Evolutionary conservation across 2,329 filamentous ascomycete genomes (phyloP), one percentile per base, ranked within the genome.

Genomic region (Trichophyton schoenleinii): DNA sequence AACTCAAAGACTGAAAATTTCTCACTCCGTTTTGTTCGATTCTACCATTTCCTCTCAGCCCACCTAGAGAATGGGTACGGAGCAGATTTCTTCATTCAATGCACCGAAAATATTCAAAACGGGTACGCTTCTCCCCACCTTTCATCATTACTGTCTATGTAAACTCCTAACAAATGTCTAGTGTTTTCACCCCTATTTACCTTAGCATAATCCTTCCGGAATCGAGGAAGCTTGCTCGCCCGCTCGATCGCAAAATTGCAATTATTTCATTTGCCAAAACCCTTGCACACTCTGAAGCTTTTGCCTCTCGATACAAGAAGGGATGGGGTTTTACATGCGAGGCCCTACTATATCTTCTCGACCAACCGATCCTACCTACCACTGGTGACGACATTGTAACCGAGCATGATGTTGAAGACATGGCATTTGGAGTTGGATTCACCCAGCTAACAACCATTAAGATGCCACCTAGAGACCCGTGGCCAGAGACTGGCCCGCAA

Each of bases 221-320:
- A 62, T 96, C 92, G 0, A 88, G 92, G 72, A 91, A 95, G 74
- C 83, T 99, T 28, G 86, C 88, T 28, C 85, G 89, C 3, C 91
- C 94, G 0, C 80, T 90, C 36, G 95, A 99, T 72, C 89, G 94
- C 68, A 99, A 99, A 77, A 86, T 88, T 1, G 94, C 92, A 1
- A 91, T 96, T 20, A 83, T 99, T 38, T 96, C 91, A 0, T 86
- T 96, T 66, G 92, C 92, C 41, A 96, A 95, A 77, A 95, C 91
- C 0, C 79, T 97, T 25, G 88, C 89, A 66, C 88, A 95, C 73
- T 95, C 89, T 6, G 80, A 87, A 67, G 85, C 88, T 0, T 97
- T 99, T 70, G 87, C 88, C 0, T 81, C 86, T 61, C 85, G 86
- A 63, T 94, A 92, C 71, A 82, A 86, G 68, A 92, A 94, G 75